These are phyloP conservation scores for Verticillium zaregamsianum DNA, from an alignment of 2,329 filamentous ascomycete species.

Conservation along the genomic window DNA sequence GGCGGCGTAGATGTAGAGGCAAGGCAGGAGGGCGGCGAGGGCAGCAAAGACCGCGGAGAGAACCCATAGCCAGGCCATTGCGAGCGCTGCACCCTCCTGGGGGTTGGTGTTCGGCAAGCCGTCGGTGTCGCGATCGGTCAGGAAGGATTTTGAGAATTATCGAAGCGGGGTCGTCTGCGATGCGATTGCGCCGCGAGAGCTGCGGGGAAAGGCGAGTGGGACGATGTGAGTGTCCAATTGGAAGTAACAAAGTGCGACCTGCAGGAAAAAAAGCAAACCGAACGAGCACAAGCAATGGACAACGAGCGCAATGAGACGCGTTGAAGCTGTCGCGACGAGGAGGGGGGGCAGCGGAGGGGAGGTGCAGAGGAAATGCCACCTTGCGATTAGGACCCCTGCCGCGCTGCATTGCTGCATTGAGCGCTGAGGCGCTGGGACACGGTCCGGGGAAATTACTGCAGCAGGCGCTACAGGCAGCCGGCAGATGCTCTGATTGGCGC, in stretches of 20 bases:
- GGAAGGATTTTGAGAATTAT: neutral
- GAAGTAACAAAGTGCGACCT: neutral
- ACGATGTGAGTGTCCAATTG: neutral
- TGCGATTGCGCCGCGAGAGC: neutral
- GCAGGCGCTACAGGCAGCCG: neutral
- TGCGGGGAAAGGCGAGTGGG: neutral
- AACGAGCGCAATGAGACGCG: neutral
- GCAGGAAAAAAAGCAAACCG: neutral
- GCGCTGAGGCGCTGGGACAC: neutral
- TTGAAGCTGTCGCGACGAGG: constrained; percentile 3
- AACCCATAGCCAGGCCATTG: constrained; percentile 2
- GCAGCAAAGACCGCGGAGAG: constrained; percentile 10
- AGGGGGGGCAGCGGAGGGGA: neutral
- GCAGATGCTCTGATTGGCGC: neutral
- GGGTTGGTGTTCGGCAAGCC: neutral
- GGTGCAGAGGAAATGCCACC: constrained; percentile 21
- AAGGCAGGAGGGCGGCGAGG: constrained; percentile 35
- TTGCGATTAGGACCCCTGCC: constrained; percentile 20
- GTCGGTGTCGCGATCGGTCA: neutral
- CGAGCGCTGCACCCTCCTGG: neutral
- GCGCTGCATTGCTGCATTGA: neutral
- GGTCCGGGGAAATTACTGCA: constrained; percentile 3
- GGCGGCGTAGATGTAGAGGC: constrained; percentile 49
- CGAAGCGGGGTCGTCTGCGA: neutral
- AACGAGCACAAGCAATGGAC: neutral